phyloP scores from a whole-genome alignment of 202 grass and related monocot species.

The Brachypodium distachyon region DNA sequence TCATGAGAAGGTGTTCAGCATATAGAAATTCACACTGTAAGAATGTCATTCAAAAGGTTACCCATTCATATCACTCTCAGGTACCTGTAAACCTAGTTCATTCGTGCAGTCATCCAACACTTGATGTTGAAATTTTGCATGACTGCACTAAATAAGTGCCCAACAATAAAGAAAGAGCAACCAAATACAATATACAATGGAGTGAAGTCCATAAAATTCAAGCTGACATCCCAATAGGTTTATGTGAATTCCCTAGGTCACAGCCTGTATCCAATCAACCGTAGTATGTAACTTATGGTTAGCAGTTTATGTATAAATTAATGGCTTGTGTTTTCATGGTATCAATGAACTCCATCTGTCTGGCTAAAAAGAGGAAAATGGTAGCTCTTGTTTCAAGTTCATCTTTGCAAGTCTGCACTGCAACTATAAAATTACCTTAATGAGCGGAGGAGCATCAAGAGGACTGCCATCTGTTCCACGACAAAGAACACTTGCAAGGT shows the following conservation, averaged over 20 bases:
- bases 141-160: neutral
- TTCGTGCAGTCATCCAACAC: neutral
- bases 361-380: neutral
- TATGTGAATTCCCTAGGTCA: neutral
- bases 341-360: neutral
- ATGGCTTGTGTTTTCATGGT: neutral
- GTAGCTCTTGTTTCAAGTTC: neutral
- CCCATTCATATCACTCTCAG: neutral
- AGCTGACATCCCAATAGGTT: neutral
- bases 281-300: neutral
- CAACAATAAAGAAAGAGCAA: neutral
- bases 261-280: neutral
- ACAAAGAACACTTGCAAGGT: constrained; percentile 95
- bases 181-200: neutral
- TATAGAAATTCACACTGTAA: neutral
- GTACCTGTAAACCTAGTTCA: neutral
- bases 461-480: constrained; percentile 78
- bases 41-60: neutral
- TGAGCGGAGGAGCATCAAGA: constrained; percentile 75
- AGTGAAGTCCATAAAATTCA: constrained; percentile 3
- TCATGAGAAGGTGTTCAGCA: neutral
- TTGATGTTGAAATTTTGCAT: neutral
- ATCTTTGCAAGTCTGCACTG: neutral
- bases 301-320: neutral
- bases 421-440: constrained; percentile 52